phyloP scores from a whole-genome alignment of 495 filamentous ascomycete species.

The Aspergillus coremiiformis region DNA sequence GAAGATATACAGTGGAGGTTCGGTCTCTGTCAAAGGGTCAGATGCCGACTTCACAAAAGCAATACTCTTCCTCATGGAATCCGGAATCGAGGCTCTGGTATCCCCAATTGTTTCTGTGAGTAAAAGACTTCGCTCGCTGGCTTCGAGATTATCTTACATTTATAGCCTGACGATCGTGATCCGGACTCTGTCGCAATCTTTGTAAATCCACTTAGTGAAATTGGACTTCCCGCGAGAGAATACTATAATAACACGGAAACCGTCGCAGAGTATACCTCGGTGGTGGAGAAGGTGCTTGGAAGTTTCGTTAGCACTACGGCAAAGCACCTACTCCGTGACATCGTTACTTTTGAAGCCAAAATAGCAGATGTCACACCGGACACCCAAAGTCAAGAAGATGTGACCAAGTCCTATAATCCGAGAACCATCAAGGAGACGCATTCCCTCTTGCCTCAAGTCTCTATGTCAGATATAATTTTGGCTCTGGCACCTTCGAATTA shows the following conservation, averaged over 20 bases:
- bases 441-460: constrained; percentile 48
- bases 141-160: neutral
- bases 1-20: constrained; percentile 45
- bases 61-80: constrained; percentile 46
- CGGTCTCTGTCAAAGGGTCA: constrained; percentile 16
- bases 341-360: constrained; percentile 55
- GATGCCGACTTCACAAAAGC: constrained; percentile 43
- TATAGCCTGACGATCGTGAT: constrained; percentile 53
- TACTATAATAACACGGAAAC: constrained; percentile 54
- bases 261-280: constrained; percentile 44
- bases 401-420: constrained; percentile 56
- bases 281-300: constrained; percentile 39
- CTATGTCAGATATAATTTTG: constrained; percentile 45
- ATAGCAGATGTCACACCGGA: constrained; percentile 53
- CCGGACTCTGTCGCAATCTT: constrained; percentile 56
- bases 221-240: constrained; percentile 57
- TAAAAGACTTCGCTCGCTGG: neutral
- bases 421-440: constrained; percentile 44
- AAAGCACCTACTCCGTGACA: constrained; percentile 29
- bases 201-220: constrained; percentile 42
- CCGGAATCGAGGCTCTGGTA: constrained; percentile 45
- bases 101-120: constrained; percentile 43
- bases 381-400: constrained; percentile 49
- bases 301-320: constrained; percentile 20
- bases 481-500: constrained; percentile 44